Percentiles rank a stretch among this genome's conserved stretches.
Conservation (phyloP, 2,329 filamentous ascomycete genomes). For the Colletotrichum salicis region DNA sequence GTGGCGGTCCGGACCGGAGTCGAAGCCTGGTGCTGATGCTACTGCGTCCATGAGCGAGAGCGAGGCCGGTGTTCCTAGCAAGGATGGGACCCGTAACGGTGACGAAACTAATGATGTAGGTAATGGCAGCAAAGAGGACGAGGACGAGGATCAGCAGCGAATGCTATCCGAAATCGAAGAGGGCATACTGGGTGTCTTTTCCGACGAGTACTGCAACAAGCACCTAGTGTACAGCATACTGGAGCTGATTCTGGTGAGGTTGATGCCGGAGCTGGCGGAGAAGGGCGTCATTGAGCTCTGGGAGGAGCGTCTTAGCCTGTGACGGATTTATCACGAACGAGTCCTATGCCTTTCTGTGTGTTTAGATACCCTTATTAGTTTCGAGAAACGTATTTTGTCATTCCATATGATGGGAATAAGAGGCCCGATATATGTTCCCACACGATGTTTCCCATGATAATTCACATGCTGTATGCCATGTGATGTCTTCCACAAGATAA, state of each 20-base stretch:
- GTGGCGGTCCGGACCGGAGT: slow-evolving; percentile 38
- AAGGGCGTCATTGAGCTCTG: slow-evolving; percentile 77
- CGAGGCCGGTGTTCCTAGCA: not conserved
- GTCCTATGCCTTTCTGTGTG: not conserved
- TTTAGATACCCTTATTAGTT: slow-evolving; percentile 32
- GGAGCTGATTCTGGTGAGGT: slow-evolving; percentile 81
- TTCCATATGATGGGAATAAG: not conserved
- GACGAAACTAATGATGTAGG: slow-evolving; percentile 27
- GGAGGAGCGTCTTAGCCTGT: slow-evolving; percentile 71
- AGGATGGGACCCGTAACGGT: slow-evolving; percentile 38
- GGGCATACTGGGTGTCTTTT: slow-evolving; percentile 77
- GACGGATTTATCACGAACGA: not conserved
- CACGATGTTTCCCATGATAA: too few species aligned
- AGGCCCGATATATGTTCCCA: too few species aligned
- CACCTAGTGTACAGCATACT: slow-evolving; percentile 86
- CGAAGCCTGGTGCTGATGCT: slow-evolving; percentile 14
- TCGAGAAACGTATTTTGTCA: not conserved
- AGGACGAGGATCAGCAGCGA: slow-evolving; percentile 56
- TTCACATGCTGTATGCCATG: too few species aligned
- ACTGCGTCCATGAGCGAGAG: slow-evolving; percentile 6
- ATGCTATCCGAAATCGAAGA: slow-evolving; percentile 70
- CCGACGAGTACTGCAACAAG: slow-evolving; percentile 90
- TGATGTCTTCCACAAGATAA: too few species aligned
- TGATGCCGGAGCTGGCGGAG: slow-evolving; percentile 86
- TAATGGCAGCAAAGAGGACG: slow-evolving; percentile 40